Percentiles rank a stretch among this genome's conserved stretches.
Conservation (phyloP, 371 early-diverging fungal genomes). For the Mucor mucedo region DNA sequence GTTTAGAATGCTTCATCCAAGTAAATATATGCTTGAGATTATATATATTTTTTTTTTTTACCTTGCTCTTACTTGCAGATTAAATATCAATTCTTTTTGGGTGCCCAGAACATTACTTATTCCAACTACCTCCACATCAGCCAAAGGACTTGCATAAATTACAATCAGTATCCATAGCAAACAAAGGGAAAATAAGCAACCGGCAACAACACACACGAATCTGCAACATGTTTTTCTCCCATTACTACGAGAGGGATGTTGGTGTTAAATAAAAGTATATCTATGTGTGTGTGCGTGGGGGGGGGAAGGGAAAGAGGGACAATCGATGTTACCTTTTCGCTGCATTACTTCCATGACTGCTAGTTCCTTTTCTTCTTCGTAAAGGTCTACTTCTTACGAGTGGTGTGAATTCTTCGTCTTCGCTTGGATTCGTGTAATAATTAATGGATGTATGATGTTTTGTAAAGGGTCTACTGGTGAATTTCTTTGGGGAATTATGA, state of each 20-base stretch:
- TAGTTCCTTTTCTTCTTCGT: constrained; percentile 23
- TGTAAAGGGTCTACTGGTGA: constrained; percentile 8
- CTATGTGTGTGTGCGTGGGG: background rate
- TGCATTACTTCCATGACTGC: constrained; percentile 10
- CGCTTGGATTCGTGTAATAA: constrained; percentile 18
- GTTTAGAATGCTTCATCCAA: too few species aligned
- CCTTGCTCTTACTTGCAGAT: constrained; percentile 48
- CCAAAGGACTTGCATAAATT: constrained; percentile 34
- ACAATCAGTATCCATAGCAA: constrained; percentile 14
- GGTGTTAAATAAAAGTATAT: background rate
- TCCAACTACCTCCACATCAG: constrained; percentile 38
- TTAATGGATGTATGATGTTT: constrained; percentile 7
- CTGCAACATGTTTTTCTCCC: constrained; percentile 10
- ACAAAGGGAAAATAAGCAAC: constrained; percentile 2
- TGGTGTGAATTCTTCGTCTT: constrained; percentile 25
- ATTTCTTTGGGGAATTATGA: constrained; percentile 7
- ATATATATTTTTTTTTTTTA: background rate
- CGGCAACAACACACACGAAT: constrained; percentile 4
- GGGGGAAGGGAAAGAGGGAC: background rate
- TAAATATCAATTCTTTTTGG: constrained; percentile 64
- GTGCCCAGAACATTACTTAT: constrained; percentile 69
- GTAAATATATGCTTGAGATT: too few species aligned
- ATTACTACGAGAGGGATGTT: background rate
- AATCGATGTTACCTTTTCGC: constrained; percentile 7
- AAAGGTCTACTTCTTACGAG: constrained; percentile 17